phyloP scores from a whole-genome alignment of 352 stramenopile genomes.

The Globisporangium paddicum region DNA sequence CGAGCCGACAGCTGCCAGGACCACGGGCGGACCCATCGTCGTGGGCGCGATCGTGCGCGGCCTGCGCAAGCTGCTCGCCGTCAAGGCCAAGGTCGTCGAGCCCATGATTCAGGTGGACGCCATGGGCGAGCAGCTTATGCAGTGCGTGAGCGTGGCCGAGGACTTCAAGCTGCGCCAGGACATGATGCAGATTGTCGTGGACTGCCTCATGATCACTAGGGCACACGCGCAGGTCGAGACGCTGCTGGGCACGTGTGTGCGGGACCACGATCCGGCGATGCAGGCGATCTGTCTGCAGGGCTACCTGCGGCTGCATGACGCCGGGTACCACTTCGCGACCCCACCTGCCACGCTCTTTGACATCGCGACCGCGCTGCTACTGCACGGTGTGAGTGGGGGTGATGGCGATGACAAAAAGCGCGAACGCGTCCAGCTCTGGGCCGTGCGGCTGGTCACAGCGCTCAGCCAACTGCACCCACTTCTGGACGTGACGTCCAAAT shows the following conservation, averaged over 20 bases:
- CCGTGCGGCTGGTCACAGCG: constrained; percentile 27
- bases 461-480: constrained; percentile 20
- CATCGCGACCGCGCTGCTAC: constrained; percentile 28
- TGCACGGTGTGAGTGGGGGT: constrained; percentile 22
- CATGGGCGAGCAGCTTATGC: constrained; percentile 75
- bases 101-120: constrained; percentile 79
- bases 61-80: constrained; percentile 43
- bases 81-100: constrained; percentile 62
- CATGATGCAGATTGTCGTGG: constrained; percentile 69
- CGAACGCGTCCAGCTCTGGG: constrained; percentile 21
- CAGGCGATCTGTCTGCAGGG: constrained; percentile 48
- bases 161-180: constrained; percentile 72
- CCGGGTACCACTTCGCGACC: constrained; percentile 17
- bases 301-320: constrained; percentile 49
- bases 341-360: constrained; percentile 25
- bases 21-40: constrained; percentile 37
- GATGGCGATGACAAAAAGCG: background rate
- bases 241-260: constrained; percentile 43
- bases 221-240: constrained; percentile 35
- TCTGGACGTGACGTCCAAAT: constrained; percentile 19
- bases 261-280: constrained; percentile 54
- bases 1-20: constrained; percentile 11
- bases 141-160: constrained; percentile 68
- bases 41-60: constrained; percentile 64
- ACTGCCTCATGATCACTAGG: constrained; percentile 46